A percentile compares a stretch with the other conserved stretches of the same genome.
phyloP scores from a whole-genome alignment of 2,329 filamentous ascomycete species.

The Ascocoryne sarcoides region DNA sequence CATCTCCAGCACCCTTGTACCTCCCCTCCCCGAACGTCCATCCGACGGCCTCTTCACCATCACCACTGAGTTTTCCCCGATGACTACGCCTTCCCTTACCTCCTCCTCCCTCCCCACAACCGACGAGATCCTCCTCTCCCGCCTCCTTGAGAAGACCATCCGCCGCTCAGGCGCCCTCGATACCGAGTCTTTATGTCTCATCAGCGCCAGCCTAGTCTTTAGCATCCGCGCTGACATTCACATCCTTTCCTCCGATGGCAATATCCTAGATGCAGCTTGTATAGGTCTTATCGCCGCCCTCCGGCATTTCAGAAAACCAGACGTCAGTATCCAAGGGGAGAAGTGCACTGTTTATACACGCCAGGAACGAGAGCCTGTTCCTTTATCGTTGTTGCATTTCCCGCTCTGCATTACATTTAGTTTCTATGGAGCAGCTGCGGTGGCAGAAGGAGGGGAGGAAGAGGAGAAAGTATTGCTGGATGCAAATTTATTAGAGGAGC shows the following conservation, averaged over 20 bases:
- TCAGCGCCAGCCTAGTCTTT: slow-evolving; percentile 88
- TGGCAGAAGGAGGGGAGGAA: slow-evolving; percentile 44
- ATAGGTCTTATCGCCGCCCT: slow-evolving; percentile 81
- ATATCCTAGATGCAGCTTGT: slow-evolving; percentile 77
- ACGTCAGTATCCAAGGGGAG: slow-evolving; percentile 79
- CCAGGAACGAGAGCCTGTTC: slow-evolving; percentile 81
- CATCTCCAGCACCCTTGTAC: slow-evolving; percentile 70
- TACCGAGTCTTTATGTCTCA: slow-evolving; percentile 89
- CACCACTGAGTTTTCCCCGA: slow-evolving; percentile 3
- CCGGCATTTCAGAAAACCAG: slow-evolving; percentile 84
- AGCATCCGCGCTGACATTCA: slow-evolving; percentile 86
- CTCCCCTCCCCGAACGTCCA: slow-evolving; percentile 4
- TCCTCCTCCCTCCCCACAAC: not conserved
- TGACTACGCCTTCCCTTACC: slow-evolving; percentile 1
- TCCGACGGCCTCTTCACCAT: slow-evolving; percentile 5
- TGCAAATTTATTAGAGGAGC: slow-evolving; percentile 65
- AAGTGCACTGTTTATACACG: slow-evolving; percentile 75
- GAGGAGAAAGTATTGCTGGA: slow-evolving; percentile 66
- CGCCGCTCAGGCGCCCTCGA: slow-evolving; percentile 87
- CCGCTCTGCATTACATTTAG: slow-evolving; percentile 88
- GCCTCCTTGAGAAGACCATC: slow-evolving; percentile 75
- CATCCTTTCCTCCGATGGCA: slow-evolving; percentile 83
- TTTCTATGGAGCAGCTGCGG: slow-evolving; percentile 47
- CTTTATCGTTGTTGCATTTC: slow-evolving; percentile 82
- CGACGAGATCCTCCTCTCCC: slow-evolving; percentile 1